These are phyloP conservation scores for Manihot esculenta DNA, from an alignment of 441 rosid genomes.

Conservation along the genomic window DNA sequence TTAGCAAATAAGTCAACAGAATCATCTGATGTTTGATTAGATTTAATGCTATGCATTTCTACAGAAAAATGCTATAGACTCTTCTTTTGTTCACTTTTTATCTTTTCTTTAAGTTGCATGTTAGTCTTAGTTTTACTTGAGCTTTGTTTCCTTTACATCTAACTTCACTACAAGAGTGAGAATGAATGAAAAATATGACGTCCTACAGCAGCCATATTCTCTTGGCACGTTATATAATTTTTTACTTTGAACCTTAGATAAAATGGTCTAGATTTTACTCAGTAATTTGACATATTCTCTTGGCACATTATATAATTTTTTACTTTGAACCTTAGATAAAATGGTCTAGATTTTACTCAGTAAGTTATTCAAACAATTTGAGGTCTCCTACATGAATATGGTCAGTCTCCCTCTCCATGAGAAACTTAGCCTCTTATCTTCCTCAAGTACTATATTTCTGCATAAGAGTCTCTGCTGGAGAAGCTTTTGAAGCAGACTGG, in stretches of 20 bases:
- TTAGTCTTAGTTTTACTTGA: neutral
- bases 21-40: neutral
- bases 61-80: conserved; percentile 1
- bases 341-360: neutral
- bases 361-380: neutral
- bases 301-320: neutral
- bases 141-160: neutral
- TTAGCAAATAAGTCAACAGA: too few species aligned
- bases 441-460: neutral
- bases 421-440: too few species aligned
- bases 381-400: neutral
- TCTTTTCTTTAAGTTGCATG: neutral
- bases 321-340: neutral
- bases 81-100: neutral
- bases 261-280: too few species aligned
- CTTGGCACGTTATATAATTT: conserved; percentile 1
- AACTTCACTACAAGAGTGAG: neutral
- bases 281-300: too few species aligned
- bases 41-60: neutral
- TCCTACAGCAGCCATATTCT: neutral
- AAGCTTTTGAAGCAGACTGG: neutral
- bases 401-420: neutral
- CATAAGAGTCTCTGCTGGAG: neutral
- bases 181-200: neutral
- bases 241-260: neutral